Evolutionary conservation across 352 stramenopile genomes (phyloP).

Genomic region (Blastocystis sp.): DNA sequence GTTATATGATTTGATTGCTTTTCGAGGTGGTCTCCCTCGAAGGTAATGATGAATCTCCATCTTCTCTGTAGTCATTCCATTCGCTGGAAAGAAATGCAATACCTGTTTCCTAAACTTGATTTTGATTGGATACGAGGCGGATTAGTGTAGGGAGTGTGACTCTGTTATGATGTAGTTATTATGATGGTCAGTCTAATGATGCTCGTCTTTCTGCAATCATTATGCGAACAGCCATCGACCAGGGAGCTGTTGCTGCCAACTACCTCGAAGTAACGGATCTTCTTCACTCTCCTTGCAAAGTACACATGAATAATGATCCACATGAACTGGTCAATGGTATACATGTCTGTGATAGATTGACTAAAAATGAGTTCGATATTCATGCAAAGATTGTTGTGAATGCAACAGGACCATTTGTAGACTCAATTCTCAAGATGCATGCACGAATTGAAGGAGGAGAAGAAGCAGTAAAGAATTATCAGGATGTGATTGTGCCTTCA

Average conservation of each 20-base stretch:
- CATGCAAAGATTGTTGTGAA: slow-evolving; percentile 85
- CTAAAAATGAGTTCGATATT: slow-evolving; percentile 84
- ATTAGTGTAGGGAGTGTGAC: slow-evolving; percentile 70
- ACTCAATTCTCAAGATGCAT: slow-evolving; percentile 83
- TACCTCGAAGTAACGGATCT: slow-evolving; percentile 79
- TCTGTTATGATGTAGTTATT: slow-evolving; percentile 72
- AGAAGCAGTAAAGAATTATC: slow-evolving; percentile 3
- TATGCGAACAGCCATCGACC: slow-evolving; percentile 86
- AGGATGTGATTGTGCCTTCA: slow-evolving; percentile 85
- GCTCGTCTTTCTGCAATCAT: slow-evolving; percentile 89
- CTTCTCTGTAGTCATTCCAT: slow-evolving; percentile 72
- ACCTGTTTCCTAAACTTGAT: slow-evolving; percentile 88
- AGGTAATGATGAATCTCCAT: slow-evolving; percentile 83
- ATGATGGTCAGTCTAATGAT: slow-evolving; percentile 86
- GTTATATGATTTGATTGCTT: slow-evolving; percentile 86
- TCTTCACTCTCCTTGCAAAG: neutral
- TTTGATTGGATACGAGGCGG: slow-evolving; percentile 85
- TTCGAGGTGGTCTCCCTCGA: slow-evolving; percentile 75
- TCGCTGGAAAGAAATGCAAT: slow-evolving; percentile 82
- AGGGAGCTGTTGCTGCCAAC: slow-evolving; percentile 85
- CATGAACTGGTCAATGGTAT: slow-evolving; percentile 73
- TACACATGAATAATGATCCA: slow-evolving; percentile 75
- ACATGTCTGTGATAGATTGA: slow-evolving; percentile 82
- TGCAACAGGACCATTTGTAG: slow-evolving; percentile 88
- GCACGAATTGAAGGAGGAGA: neutral